phyloP scores from a whole-genome alignment of 2,329 filamentous ascomycete species.

The Grosmannia clavigera region DNA sequence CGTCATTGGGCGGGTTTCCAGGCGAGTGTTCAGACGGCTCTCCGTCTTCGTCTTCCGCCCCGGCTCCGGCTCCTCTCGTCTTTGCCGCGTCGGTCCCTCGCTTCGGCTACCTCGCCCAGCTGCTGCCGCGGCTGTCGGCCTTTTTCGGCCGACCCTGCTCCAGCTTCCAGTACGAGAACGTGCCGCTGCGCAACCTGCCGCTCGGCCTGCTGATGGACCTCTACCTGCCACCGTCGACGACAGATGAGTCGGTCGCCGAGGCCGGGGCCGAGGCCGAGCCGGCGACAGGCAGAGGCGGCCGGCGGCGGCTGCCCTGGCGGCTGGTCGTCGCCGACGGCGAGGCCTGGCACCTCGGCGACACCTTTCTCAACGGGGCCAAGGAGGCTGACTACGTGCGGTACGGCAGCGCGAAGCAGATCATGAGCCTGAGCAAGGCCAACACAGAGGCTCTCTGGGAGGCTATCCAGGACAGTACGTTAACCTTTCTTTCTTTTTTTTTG shows the following conservation, averaged over 20 bases:
- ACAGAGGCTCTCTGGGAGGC: constrained; percentile 73
- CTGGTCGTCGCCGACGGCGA: constrained; percentile 41
- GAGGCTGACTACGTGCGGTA: constrained; percentile 80
- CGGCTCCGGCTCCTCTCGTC: background rate
- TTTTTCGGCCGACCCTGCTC: constrained; percentile 43
- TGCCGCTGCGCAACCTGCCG: constrained; percentile 40
- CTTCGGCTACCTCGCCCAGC: constrained; percentile 46
- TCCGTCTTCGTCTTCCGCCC: constrained; percentile 11
- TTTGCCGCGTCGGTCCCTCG: constrained; percentile 43
- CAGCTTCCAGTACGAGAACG: constrained; percentile 45
- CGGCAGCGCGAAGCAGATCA: constrained; percentile 78
- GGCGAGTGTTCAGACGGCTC: constrained; percentile 14
- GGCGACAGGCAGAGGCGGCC: background rate
- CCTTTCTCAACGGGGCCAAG: constrained; percentile 52
- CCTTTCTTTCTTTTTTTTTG: background rate
- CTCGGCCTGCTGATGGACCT: constrained; percentile 43
- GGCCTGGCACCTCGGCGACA: constrained; percentile 48
- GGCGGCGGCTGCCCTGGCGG: constrained; percentile 33
- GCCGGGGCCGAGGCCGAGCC: too few species aligned
- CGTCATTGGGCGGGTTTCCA: constrained; percentile 14
- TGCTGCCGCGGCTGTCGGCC: constrained; percentile 40
- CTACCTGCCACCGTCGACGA: constrained; percentile 21
- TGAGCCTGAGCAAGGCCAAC: constrained; percentile 75
- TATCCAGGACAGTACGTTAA: constrained; percentile 52
- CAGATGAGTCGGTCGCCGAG: too few species aligned